A percentile compares a stretch with the other conserved stretches of the same genome.
These are phyloP conservation scores for Colletotrichum musae DNA, from an alignment of 2,329 filamentous ascomycete genomes.

Conservation along the genomic window DNA sequence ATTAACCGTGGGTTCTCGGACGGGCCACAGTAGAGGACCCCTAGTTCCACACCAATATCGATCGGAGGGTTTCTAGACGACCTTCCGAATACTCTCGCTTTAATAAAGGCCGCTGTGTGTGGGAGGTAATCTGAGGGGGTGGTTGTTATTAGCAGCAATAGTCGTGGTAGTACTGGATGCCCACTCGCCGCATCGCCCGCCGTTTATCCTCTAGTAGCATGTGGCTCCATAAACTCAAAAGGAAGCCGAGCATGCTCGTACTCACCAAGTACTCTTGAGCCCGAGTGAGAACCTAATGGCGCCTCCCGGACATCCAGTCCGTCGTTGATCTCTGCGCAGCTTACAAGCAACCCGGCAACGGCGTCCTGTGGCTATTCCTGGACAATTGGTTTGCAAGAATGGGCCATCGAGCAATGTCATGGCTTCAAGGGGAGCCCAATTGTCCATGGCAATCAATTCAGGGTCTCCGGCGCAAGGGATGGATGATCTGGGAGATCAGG, in stretches of 20 bases:
- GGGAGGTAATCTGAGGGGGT: no score
- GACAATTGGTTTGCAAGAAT: slow-evolving; percentile 13
- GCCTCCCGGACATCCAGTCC: slow-evolving; percentile 15
- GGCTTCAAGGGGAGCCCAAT: background rate
- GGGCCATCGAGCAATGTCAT: background rate
- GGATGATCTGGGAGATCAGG: slow-evolving; percentile 32
- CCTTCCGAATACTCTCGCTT: slow-evolving; percentile 15
- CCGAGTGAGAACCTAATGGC: slow-evolving; percentile 2
- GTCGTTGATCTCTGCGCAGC: background rate
- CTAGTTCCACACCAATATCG: background rate
- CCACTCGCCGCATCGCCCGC: slow-evolving; percentile 3
- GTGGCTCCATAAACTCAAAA: slow-evolving; percentile 17
- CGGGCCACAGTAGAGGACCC: background rate
- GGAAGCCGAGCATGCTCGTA: background rate
- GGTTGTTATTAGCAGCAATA: slow-evolving; percentile 1
- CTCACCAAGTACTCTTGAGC: slow-evolving; percentile 15
- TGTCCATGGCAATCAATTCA: slow-evolving; percentile 17
- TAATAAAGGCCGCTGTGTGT: background rate
- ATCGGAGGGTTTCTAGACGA: background rate
- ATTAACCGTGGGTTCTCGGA: background rate
- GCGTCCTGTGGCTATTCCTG: slow-evolving; percentile 6
- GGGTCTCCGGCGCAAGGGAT: slow-evolving; percentile 31
- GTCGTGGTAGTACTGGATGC: slow-evolving; percentile 5
- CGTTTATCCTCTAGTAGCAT: slow-evolving; percentile 3
- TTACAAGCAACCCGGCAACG: background rate